A percentile compares a stretch with the other conserved stretches of the same genome.
These are phyloP conservation scores for Penicillium sp. DNA, from an alignment of 2,329 filamentous ascomycete genomes.

Conservation along the genomic window DNA sequence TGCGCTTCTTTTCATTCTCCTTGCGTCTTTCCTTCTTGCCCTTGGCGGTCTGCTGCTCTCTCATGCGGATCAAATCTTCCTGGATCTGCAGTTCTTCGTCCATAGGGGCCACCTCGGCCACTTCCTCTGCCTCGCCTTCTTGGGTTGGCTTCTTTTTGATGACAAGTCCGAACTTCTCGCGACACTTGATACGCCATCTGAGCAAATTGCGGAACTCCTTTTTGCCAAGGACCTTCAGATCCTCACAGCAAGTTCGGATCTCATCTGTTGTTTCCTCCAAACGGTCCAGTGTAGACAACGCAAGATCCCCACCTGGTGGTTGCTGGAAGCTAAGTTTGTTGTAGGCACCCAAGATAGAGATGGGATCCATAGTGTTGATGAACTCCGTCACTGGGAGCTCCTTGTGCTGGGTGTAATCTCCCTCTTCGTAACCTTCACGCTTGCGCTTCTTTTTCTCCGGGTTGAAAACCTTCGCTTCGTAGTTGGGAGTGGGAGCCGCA, in stretches of 20 bases:
- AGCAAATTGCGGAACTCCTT: constrained; percentile 92
- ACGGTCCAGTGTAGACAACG: constrained; percentile 78
- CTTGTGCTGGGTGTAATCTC: constrained; percentile 89
- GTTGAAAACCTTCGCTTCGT: constrained; percentile 97
- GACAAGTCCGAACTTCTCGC: constrained; percentile 85
- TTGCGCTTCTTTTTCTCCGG: constrained; percentile 97
- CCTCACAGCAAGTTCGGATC: constrained; percentile 71
- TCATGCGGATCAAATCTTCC: constrained; percentile 77
- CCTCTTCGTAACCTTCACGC: constrained; percentile 95
- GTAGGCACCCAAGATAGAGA: constrained; percentile 80
- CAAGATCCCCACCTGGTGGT: constrained; percentile 75
- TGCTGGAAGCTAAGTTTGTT: constrained; percentile 84
- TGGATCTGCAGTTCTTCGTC: constrained; percentile 91
- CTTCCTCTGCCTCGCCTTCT: constrained; percentile 62
- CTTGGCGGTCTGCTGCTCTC: constrained; percentile 71
- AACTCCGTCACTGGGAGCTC: constrained; percentile 87
- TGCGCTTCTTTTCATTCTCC: constrained; percentile 92
- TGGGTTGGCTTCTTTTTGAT: constrained; percentile 63
- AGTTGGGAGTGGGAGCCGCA: constrained; percentile 80
- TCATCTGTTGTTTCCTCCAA: constrained; percentile 84
- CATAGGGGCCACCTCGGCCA: constrained; percentile 82
- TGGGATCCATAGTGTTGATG: constrained; percentile 88
- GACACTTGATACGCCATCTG: constrained; percentile 82
- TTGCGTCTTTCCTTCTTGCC: constrained; percentile 80
- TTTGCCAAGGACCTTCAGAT: constrained; percentile 85